Base-by-base conservation (phyloP, 2,329 filamentous ascomycete genomes). In the Pseudofabraea citricarpa region DNA sequence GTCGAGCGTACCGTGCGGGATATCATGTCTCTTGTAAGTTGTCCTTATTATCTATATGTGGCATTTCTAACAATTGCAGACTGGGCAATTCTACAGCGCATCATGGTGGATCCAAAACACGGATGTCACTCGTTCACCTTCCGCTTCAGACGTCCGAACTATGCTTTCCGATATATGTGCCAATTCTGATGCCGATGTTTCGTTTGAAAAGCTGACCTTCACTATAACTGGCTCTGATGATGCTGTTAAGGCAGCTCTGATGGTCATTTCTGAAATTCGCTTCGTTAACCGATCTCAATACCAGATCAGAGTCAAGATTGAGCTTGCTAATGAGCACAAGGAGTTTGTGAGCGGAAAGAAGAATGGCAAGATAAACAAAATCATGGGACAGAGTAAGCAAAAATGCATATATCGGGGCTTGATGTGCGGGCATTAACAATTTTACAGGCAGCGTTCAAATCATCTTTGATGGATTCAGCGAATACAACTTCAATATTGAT, bases 311-410 rank as follows among this genome's bases (percentile, higher is more conserved):
- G 91, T 98, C 61, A 97, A 97, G 73, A 95, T 98, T 50, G 93
- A 98, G 71, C 83, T 98, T 44, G 93, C 93, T 59, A 97, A 97
- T 61, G 93, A 98, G 70, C 93, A 98, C 73, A 98, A 98, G 67
- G 93, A 98, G 62, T 98, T 98, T 63, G 93, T 98, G 45, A 96
- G 90, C 56, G 93, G 93, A 56, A 98, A 98, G 75, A 98, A 98
- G 74, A 98, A 98, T 58, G 93, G 93, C 67, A 98, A 98, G 72
- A 98, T 98, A 68, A 98, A 98, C 75, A 98, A 98, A 75, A 98
- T 98, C 60, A 98, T 98, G 93, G 93, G 91, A 19, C 91, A 97
- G 67, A 96, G 90, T 79, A 66, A 53, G 73, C 62, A n/a, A 31
- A 10, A 15, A 21, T 12, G 13, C 6, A 21, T 12, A 20, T 24